A percentile compares a stretch with the other conserved stretches of the same genome.
phyloP scores from a whole-genome alignment of 1,284 basidiomycete species.

The Leccinum subrobustum region DNA sequence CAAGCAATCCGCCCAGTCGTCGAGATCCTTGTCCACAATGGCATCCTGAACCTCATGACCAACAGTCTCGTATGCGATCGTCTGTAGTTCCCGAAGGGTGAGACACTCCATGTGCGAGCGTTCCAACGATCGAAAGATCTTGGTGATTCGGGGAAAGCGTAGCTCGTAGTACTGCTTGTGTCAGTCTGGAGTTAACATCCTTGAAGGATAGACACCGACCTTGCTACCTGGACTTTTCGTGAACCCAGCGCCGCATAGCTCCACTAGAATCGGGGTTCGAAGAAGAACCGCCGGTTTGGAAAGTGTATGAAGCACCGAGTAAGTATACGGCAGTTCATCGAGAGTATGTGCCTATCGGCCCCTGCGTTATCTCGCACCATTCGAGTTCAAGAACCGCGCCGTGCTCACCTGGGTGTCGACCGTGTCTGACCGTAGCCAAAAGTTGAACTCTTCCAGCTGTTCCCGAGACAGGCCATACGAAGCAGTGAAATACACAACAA shows the following conservation, averaged over 20 bases:
- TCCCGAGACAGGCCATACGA: conserved; percentile 71
- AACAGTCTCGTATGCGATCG: conserved; percentile 48
- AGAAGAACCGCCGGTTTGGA: conserved; percentile 54
- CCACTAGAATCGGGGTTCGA: conserved; percentile 61
- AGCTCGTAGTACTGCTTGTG: too few relatives aligned
- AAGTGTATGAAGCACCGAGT: conserved; percentile 48
- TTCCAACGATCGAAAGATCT: conserved; percentile 59
- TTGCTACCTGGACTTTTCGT: too few relatives aligned
- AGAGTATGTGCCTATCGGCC: conserved; percentile 11
- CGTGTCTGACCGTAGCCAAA: conserved; percentile 52
- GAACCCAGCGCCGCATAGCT: conserved; percentile 60
- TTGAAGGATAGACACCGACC: too few relatives aligned
- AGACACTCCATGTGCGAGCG: conserved; percentile 61
- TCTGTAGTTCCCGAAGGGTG: conserved; percentile 46
- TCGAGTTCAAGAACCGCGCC: background rate
- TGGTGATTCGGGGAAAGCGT: conserved; percentile 49
- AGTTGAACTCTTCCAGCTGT: conserved; percentile 70
- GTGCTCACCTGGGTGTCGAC: conserved; percentile 29
- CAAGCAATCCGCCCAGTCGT: conserved; percentile 24
- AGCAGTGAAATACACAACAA: conserved; percentile 69
- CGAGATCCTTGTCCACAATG: conserved; percentile 30
- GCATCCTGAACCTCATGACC: conserved; percentile 45
- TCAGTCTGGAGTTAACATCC: too few relatives aligned
- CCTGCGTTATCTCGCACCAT: conserved; percentile 8
- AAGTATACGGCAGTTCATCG: conserved; percentile 50